Percentiles rank a stretch among this genome's conserved stretches.
These are phyloP conservation scores for Tetragonia tetragonoides DNA, from an alignment of 148 eudicot species.

Conservation along the genomic window DNA sequence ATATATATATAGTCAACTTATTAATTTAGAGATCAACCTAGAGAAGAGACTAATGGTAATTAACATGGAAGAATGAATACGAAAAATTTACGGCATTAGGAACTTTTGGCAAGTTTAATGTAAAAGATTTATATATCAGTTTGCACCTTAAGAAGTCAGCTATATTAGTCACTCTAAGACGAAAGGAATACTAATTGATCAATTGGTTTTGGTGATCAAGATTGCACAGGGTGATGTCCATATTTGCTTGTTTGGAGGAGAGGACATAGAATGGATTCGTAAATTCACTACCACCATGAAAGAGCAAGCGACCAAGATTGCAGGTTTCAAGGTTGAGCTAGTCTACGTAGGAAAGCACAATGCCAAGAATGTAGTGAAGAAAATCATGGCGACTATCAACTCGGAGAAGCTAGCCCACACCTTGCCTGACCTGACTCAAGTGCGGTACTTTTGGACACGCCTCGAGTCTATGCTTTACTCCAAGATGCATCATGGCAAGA, in stretches of 20 bases:
- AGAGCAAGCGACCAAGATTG: conserved; percentile 20
- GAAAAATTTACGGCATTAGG: too few species aligned
- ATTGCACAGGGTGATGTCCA: not conserved
- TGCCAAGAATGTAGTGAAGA: conserved; percentile 8
- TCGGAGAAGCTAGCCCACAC: conserved; percentile 7
- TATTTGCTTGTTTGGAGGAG: conserved; percentile 62
- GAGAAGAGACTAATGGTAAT: too few species aligned
- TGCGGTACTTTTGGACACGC: conserved; percentile 6
- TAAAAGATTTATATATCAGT: too few species aligned
- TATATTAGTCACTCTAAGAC: too few species aligned
- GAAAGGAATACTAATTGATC: not conserved
- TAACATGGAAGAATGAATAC: too few species aligned
- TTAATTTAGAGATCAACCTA: too few species aligned
- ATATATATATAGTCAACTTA: too few species aligned
- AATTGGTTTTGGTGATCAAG: not conserved
- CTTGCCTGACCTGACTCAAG: conserved; percentile 11
- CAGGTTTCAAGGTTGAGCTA: conserved; percentile 37
- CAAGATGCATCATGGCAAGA: conserved; percentile 15
- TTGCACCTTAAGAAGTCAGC: too few species aligned
- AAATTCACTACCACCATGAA: conserved; percentile 31
- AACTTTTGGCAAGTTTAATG: too few species aligned
- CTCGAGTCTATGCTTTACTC: conserved; percentile 12
- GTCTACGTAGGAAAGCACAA: conserved; percentile 42
- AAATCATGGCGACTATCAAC: not conserved
- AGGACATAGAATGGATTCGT: conserved; percentile 55